Base-by-base conservation (phyloP, 1,284 basidiomycete species). In the Sporisorium graminicola region DNA sequence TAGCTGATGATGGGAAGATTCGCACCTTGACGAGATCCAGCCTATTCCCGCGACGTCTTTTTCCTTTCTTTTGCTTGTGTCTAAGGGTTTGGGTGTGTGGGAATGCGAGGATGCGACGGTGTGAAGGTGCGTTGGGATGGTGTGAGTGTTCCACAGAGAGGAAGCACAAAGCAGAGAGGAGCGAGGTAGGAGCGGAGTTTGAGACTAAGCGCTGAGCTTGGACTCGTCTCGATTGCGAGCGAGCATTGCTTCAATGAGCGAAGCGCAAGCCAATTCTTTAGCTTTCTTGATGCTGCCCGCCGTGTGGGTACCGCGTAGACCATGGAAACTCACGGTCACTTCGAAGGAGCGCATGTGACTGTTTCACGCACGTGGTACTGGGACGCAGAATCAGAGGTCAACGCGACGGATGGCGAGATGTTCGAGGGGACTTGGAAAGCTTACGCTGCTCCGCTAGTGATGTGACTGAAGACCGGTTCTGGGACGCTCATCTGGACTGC, bases 271-370 rank as follows among this genome's bases (percentile, higher is more conserved):
- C 5, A 20, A 14, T 46, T 75, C 67, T 55, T 71, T 75, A 43
- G 35, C 67, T 12, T 75, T 46, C 9, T 71, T 75, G 64, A 75
- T 63, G 43, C 42, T 60, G 0, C 33, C 42, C 0, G 59, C 59
- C 8, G 20, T 3, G 29, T 47, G 40, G 20, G 55, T 57, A 4
- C 53, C 56, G 18, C n/a, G 31, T 14, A 64, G 51, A 18, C 22
- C 16, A 33, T 52, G 37, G 51, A 63, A 66, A 3, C 22, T 16
- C 3, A 74, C 62, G 22, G 35, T 43, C 5, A 66, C 66, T 9
- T 20, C 24, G 49, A 70, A 68, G 1, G 5, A 29, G 16, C 14
- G 66, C 4, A 44, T 12, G 44, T 75, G 72, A 2, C 72, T 75
- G 51, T 47, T 12, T 14, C n/a, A n/a, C n/a, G n/a, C n/a, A n/a